Base-by-base conservation (phyloP, 257 asterid species). In the Solanum piurae region DNA sequence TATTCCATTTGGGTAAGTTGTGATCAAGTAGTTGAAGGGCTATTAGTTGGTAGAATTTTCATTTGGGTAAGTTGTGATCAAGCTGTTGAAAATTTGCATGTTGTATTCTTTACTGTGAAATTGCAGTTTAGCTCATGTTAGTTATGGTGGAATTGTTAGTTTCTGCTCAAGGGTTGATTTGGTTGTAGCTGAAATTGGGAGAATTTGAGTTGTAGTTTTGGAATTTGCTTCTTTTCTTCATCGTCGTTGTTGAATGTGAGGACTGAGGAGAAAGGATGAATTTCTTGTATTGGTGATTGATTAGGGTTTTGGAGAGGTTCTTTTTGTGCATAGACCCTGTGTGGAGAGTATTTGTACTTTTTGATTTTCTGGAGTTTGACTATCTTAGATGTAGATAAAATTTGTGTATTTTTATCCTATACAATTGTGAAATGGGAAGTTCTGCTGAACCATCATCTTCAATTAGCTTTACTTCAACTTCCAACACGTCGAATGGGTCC, bases 401-500 rank as follows among this genome's bases (percentile, higher is more conserved):
- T 27, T 44, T 44, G 85, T 44, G 37, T 79, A 44, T 44, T 40
- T 42, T 79, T 79, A 44, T 64, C n/a, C 27, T 49, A 44, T 44
- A 44, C 25, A 79, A 79, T 79, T 79, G 64, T 46, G 27, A 79
- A 44, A 79, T 79, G 85, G 85, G 16, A 25, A 25, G 64, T 79
- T 89, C 92, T n/a, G 87, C 89, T 69, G 97, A 93, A 86, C 96
- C 93, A 69, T 92, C 95, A 86, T 94, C 95, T 58, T 94, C 95
- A 86, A 87, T 93, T 49, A 95, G 95, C 71, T 91, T 92, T 49
- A 92, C 94, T 76, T 92, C 98, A 79, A 79, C 94, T 23, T 92
- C 95, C 74, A 90, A 64, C 76, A 84, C 92, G 9, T 92, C 98
- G 20, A 94, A 90, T 80, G 95, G 90, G 74, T 93, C 94, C 3